Percentiles rank a stretch among this genome's conserved stretches.
phyloP scores from a whole-genome alignment of 192 early-diverging fungal genomes.

The Dispira parvispora region DNA sequence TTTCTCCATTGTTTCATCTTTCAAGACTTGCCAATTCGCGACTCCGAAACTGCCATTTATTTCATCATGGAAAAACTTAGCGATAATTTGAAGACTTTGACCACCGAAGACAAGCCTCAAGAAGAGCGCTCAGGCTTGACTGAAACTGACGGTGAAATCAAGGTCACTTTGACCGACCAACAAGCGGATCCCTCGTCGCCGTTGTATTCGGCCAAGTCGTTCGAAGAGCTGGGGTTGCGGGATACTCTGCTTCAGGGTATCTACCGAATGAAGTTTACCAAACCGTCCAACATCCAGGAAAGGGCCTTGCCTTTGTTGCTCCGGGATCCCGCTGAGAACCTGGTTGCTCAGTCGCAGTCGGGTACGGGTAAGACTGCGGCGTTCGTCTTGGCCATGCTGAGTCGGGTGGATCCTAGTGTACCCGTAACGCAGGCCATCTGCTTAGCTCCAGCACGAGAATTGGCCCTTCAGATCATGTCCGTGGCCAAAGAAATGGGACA shows the following conservation, averaged over 20 bases:
- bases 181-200: constrained; percentile 57
- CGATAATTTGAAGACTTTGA: constrained; percentile 9
- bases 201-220: constrained; percentile 64
- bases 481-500: constrained; percentile 83
- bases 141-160: constrained; percentile 29
- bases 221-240: constrained; percentile 58
- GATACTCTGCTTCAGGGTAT: constrained; percentile 77
- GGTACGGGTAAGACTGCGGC: constrained; percentile 98
- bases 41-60: too few species aligned
- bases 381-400: constrained; percentile 84
- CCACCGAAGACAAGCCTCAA: constrained; percentile 1
- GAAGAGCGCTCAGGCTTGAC: not conserved
- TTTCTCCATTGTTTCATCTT: too few species aligned
- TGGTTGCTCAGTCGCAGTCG: constrained; percentile 97
- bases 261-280: constrained; percentile 84
- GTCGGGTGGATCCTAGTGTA: constrained; percentile 54
- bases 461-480: constrained; percentile 88
- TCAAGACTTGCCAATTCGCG: too few species aligned
- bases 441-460: constrained; percentile 81
- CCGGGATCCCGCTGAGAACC: constrained; percentile 72
- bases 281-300: constrained; percentile 94
- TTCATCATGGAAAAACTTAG: constrained; percentile 13
- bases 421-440: constrained; percentile 69
- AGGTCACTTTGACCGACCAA: constrained; percentile 39
- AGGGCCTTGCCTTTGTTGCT: constrained; percentile 79